A percentile compares a stretch with the other conserved stretches of the same genome.
phyloP scores from a whole-genome alignment of 805 yeast species.

The Ogataea salicorniae region DNA sequence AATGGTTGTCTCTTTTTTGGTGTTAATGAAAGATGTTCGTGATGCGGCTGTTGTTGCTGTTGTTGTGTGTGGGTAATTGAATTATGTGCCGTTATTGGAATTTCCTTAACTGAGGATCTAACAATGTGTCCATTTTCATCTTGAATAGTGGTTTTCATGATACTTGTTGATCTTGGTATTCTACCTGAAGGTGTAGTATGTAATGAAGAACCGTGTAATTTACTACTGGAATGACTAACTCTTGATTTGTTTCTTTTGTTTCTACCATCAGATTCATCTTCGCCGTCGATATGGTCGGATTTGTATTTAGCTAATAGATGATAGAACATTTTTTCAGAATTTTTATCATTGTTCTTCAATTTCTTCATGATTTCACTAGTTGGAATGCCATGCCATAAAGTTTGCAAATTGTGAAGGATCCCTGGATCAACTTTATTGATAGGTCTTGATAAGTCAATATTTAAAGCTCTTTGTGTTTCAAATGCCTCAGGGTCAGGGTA shows the following conservation, averaged over 20 bases:
- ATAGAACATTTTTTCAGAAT: slow-evolving; percentile 34
- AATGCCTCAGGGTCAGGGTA: slow-evolving; percentile 40
- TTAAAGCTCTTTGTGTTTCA: slow-evolving; percentile 10
- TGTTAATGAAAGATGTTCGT: slow-evolving; percentile 4
- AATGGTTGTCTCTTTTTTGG: slow-evolving; percentile 9
- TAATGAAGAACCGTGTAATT: too few species aligned
- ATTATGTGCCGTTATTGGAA: slow-evolving; percentile 21
- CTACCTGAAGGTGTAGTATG: background rate
- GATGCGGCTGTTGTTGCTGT: background rate
- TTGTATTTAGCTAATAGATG: slow-evolving; percentile 31
- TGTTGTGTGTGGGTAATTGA: slow-evolving; percentile 25
- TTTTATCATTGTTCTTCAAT: slow-evolving; percentile 20
- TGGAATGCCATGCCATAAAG: slow-evolving; percentile 52
- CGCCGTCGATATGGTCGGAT: slow-evolving; percentile 20
- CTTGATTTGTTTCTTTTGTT: slow-evolving; percentile 9
- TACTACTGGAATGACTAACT: background rate
- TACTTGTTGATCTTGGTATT: slow-evolving; percentile 28
- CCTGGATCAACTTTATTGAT: slow-evolving; percentile 38
- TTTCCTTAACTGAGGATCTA: slow-evolving; percentile 26
- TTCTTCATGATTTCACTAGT: slow-evolving; percentile 28
- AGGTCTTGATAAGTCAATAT: slow-evolving; percentile 23
- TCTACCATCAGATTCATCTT: slow-evolving; percentile 13
- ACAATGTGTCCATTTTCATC: slow-evolving; percentile 30
- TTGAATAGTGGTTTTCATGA: slow-evolving; percentile 30
- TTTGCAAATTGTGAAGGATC: slow-evolving; percentile 48